phyloP scores from a whole-genome alignment of 148 eudicot genomes.

The Rheum nobile region DNA sequence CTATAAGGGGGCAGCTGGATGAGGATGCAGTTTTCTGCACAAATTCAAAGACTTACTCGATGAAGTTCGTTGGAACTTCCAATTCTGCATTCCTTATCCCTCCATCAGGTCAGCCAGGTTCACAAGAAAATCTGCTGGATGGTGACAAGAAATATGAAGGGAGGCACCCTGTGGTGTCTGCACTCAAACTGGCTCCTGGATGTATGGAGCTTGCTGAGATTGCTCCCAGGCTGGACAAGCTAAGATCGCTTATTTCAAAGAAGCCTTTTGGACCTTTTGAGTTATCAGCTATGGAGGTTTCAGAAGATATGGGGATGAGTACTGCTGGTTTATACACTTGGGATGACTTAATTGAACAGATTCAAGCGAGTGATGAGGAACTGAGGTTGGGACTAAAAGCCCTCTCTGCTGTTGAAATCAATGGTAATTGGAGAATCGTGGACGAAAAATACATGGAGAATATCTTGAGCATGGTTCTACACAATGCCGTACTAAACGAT shows the following conservation, averaged over 20 bases:
- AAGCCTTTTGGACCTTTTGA: slow-evolving; percentile 54
- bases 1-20: slow-evolving; percentile 71
- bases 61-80: slow-evolving; percentile 88
- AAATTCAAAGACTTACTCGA: slow-evolving; percentile 59
- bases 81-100: slow-evolving; percentile 80
- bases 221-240: slow-evolving; percentile 82
- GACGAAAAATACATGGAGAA: slow-evolving; percentile 56
- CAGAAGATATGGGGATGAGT: slow-evolving; percentile 14
- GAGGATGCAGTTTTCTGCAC: slow-evolving; percentile 96
- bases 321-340: slow-evolving; percentile 41
- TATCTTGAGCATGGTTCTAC: slow-evolving; percentile 59
- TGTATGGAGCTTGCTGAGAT: slow-evolving; percentile 71
- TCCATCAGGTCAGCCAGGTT: slow-evolving; percentile 29
- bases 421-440: slow-evolving; percentile 73
- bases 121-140: slow-evolving; percentile 20
- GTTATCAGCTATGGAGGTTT: slow-evolving; percentile 26
- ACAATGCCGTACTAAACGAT: slow-evolving; percentile 54
- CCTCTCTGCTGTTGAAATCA: slow-evolving; percentile 63
- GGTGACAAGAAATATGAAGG: slow-evolving; percentile 22
- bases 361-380: slow-evolving; percentile 84
- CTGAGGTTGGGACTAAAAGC: slow-evolving; percentile 47
- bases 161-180: slow-evolving; percentile 30
- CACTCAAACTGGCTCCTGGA: slow-evolving; percentile 69
- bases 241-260: slow-evolving; percentile 48
- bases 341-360: slow-evolving; percentile 58